Conservation (phyloP, 73 alveolate genomes). For the Durusdinium trenchii region DNA sequence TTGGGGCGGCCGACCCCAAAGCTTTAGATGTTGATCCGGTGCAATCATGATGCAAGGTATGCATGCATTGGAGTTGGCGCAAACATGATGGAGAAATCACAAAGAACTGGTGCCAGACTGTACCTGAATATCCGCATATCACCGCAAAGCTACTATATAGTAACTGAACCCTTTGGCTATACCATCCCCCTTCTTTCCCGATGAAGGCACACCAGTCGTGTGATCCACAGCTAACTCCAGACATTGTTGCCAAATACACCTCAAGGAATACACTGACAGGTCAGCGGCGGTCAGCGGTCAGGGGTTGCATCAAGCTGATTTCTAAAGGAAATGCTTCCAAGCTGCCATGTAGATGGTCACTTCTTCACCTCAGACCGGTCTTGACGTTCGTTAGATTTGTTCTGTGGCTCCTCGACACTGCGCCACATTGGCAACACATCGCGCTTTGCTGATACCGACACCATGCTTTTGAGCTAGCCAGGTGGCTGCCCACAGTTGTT, state of each 20-base stretch:
- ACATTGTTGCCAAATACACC: slow-evolving; percentile 75
- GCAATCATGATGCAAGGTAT: no score
- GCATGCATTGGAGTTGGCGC: no score
- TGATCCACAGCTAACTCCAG: not conserved
- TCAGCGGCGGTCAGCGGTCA: no score
- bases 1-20: no score
- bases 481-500: slow-evolving; percentile 11
- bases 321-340: not conserved
- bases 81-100: no score
- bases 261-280: not conserved
- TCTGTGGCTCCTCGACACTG: not conserved
- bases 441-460: not conserved
- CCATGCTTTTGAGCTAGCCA: not conserved
- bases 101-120: no score
- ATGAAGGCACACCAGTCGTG: slow-evolving; percentile 20
- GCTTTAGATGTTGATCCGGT: no score
- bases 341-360: slow-evolving; percentile 4
- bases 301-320: no score
- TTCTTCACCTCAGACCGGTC: slow-evolving; percentile 10
- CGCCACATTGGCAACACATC: not conserved
- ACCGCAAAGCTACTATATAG: no score
- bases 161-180: no score
- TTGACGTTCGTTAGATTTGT: not conserved
- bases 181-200: no score
- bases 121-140: no score